phyloP scores from a whole-genome alignment of 2,329 filamentous ascomycete genomes.

The Sarocladium kiliense region DNA sequence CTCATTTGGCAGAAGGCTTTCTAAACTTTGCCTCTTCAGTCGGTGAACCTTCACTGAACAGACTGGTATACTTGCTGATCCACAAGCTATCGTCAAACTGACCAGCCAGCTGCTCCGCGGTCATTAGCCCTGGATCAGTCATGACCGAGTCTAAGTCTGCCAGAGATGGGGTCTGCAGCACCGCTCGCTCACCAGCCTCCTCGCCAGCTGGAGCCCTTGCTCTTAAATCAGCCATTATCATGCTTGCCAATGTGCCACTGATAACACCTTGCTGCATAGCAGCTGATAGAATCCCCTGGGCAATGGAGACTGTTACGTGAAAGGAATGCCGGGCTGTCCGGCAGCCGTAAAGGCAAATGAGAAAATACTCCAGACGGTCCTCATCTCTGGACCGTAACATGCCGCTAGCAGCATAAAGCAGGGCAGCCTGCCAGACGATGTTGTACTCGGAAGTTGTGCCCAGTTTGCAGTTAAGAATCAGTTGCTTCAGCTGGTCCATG shows the following conservation, averaged over 20 bases:
- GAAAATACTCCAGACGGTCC: conserved; percentile 28
- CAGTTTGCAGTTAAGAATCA: conserved; percentile 29
- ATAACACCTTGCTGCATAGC: conserved; percentile 26
- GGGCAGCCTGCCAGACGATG: conserved; percentile 34
- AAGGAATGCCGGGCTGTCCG: conserved; percentile 26
- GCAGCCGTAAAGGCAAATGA: conserved; percentile 33
- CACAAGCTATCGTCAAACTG: conserved; percentile 21
- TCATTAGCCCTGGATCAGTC: conserved; percentile 23
- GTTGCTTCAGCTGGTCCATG: conserved; percentile 30
- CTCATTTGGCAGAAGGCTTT: too few species aligned
- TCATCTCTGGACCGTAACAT: conserved; percentile 22
- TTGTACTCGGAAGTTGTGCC: conserved; percentile 27
- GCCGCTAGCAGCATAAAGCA: conserved; percentile 33
- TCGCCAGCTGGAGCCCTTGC: conserved; percentile 11
- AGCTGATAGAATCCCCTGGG: conserved; percentile 30
- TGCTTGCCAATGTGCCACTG: conserved; percentile 19
- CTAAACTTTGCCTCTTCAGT: background rate
- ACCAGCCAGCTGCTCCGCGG: conserved; percentile 23
- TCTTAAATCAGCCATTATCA: conserved; percentile 21
- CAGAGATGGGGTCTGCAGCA: conserved; percentile 27
- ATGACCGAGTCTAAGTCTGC: conserved; percentile 25
- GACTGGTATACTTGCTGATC: background rate
- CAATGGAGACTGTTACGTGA: conserved; percentile 28
- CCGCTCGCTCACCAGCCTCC: conserved; percentile 1
- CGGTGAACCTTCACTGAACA: background rate